Evolutionary conservation across 2,329 filamentous ascomycete genomes (phyloP).

Genomic region (Penicillium verrucosum): DNA sequence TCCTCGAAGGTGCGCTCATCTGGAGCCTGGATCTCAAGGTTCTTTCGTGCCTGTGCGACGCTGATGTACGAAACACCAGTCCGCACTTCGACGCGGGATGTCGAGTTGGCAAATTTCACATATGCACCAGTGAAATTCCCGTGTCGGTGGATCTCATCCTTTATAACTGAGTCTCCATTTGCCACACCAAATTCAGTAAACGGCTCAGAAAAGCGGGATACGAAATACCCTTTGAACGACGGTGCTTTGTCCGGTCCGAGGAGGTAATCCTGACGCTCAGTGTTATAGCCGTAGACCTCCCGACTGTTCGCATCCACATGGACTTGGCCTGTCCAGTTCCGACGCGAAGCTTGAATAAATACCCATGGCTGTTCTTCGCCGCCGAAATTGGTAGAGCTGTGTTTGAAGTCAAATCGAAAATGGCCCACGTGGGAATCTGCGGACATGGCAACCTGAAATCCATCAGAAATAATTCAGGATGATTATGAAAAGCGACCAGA

Average conservation of each 20-base stretch:
- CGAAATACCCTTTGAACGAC: constrained; percentile 47
- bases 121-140: constrained; percentile 44
- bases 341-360: constrained; percentile 45
- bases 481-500: background rate
- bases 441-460: constrained; percentile 36
- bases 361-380: constrained; percentile 33
- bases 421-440: constrained; percentile 45
- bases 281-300: constrained; percentile 47
- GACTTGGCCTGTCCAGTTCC: constrained; percentile 48
- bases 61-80: constrained; percentile 50
- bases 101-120: constrained; percentile 37
- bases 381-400: background rate
- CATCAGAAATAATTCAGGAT: background rate
- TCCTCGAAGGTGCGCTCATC: constrained; percentile 37
- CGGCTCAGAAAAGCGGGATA: constrained; percentile 46
- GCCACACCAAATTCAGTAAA: constrained; percentile 41
- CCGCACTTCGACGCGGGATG: constrained; percentile 42
- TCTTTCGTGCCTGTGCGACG: constrained; percentile 47
- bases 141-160: constrained; percentile 20
- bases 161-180: constrained; percentile 26
- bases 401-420: constrained; percentile 42
- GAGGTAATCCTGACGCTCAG: constrained; percentile 48
- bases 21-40: constrained; percentile 46
- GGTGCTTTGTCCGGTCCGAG: constrained; percentile 44
- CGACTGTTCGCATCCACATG: constrained; percentile 35